Percentiles rank a stretch among this genome's conserved stretches.
Conservation (phyloP, 495 filamentous ascomycete genomes). For the Penicillium nucicola region DNA sequence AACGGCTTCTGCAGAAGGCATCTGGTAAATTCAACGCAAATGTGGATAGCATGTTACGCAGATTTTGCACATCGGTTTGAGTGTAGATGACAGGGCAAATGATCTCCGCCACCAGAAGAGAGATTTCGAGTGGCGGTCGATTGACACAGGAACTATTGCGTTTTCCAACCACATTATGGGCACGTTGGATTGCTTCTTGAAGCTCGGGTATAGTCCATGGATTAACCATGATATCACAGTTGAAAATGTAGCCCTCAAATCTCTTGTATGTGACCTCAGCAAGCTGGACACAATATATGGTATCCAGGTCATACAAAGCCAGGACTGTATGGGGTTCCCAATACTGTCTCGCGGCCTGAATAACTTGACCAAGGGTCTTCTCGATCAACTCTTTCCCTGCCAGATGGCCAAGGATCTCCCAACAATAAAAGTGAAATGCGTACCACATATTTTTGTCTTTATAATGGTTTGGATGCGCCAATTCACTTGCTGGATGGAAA, state of each 20-base stretch:
- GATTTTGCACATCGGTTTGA: not conserved
- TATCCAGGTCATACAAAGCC: not conserved
- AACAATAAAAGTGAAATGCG: conserved; percentile 7
- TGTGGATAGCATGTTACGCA: conserved; percentile 2
- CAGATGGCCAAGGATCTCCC: conserved; percentile 7
- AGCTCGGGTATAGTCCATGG: conserved; percentile 8
- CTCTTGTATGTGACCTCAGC: not conserved
- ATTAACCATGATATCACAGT: conserved; percentile 3
- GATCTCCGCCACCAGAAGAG: not conserved
- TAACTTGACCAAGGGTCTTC: conserved; percentile 1
- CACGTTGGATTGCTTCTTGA: not conserved
- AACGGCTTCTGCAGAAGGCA: not conserved
- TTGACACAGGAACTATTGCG: not conserved
- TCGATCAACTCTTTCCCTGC: conserved; percentile 3
- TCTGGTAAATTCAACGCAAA: conserved; percentile 4
- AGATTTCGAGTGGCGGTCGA: conserved; percentile 3
- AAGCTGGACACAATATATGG: not conserved
- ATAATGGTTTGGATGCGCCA: not conserved
- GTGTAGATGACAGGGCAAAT: conserved; percentile 7
- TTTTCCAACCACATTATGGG: not conserved
- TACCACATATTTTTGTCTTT: not conserved
- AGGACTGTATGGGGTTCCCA: not conserved
- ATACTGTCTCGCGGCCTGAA: conserved; percentile 1
- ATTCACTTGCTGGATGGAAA: not conserved
- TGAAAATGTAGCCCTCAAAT: not conserved